Evolutionary conservation across 2,329 filamentous ascomycete genomes (phyloP), one percentile per base, ranked within the genome.

Genomic region (Botrytis pseudocinerea): DNA sequence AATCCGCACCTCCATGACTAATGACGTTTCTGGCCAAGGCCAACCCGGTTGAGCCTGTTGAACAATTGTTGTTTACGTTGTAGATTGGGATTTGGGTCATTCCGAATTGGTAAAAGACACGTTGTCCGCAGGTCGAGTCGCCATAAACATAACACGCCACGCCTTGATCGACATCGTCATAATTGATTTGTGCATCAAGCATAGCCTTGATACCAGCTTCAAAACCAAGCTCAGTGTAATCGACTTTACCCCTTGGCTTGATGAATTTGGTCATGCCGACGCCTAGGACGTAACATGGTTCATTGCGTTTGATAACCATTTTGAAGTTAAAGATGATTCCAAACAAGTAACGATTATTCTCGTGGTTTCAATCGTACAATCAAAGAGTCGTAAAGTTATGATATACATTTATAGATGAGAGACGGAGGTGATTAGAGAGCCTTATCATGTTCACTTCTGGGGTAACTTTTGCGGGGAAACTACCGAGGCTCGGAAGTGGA

Each of bases 191-290:
- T 2, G 94, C 94, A 82, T 93, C 91, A 28, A 80, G 88, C 28
- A 80, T 76, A 42, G 79, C 79, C 70, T 80, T 80, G 61, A 91
- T 87, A 78, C 94, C 94, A 18, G 94, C 94, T 83, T 98, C 95
- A 82, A 95, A 98, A 73, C 95, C 95, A 38, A 98, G 90, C 82
- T 97, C 95, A 12, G 94, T 94, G 85, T 98, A 98, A 85, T 97
- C 94, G 77, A 97, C 93, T 82, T 95, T 95, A 82, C 94, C 93
- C 73, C 95, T 90, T 60, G 95, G 95, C 86, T 98, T 98, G 89
- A 98, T 95, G 88, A 98, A 98, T 84, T 97, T 97, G 85, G 95
- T 98, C 93, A 98, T 96, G 85, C 95, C 95, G 78, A 98, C 96
- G 85, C 95, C 95, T 75, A 98, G 90, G 81, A 98, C 93, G 87